Percentiles rank a stretch among this genome's conserved stretches.
Conservation (phyloP, 1,284 basidiomycete genomes). For the Ceratobasidium sp. region DNA sequence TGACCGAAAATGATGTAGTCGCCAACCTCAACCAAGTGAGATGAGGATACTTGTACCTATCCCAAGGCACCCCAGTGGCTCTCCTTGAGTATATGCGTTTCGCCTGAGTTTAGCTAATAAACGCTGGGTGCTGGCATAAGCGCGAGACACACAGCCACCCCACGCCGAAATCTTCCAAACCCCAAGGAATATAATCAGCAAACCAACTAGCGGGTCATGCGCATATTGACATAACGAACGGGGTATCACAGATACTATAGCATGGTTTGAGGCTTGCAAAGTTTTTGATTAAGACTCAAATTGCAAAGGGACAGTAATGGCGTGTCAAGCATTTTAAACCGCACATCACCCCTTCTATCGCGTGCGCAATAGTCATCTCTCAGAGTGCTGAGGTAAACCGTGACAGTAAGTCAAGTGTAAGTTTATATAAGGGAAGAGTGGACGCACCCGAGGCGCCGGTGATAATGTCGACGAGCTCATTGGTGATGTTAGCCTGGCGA, state of each 20-base stretch:
- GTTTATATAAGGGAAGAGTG: background rate
- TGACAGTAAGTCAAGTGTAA: background rate
- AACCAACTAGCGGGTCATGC: background rate
- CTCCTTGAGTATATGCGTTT: no score
- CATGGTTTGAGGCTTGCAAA: no score
- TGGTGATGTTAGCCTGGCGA: slow-evolving; percentile 98
- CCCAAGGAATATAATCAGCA: background rate
- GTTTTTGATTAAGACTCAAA: background rate
- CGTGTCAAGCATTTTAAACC: slow-evolving; percentile 8
- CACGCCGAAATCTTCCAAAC: slow-evolving; percentile 5
- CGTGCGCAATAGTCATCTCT: background rate
- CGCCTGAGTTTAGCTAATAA: background rate
- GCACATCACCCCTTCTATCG: background rate
- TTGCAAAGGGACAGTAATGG: background rate
- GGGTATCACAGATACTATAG: no score
- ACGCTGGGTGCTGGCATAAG: background rate
- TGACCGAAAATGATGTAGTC: background rate
- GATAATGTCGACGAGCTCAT: slow-evolving; percentile 95
- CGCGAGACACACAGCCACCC: slow-evolving; percentile 13
- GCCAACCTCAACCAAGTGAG: no score
- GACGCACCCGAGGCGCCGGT: slow-evolving; percentile 68
- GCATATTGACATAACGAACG: no score
- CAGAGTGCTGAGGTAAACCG: slow-evolving; percentile 5
- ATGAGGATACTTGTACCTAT: no score
- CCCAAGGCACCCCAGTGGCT: no score